Evolutionary conservation across 139 green algal genomes (phyloP).

Genomic region (Trebouxia sp.): DNA sequence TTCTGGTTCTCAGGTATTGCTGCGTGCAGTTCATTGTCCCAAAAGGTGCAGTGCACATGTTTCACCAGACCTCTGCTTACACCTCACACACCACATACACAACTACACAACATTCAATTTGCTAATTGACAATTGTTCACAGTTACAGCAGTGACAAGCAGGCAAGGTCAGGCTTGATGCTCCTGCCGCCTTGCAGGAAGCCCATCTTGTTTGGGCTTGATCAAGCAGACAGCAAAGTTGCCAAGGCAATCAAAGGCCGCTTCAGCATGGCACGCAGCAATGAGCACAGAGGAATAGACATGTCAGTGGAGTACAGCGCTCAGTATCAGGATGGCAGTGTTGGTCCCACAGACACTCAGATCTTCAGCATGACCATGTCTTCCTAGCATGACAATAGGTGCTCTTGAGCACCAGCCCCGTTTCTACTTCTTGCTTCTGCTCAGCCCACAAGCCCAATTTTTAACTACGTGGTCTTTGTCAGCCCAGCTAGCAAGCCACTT

Average conservation of each 20-base stretch:
- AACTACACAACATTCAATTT: too few relatives aligned
- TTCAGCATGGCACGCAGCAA: slow-evolving; percentile 74
- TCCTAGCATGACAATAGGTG: not conserved
- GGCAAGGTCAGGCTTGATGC: too few relatives aligned
- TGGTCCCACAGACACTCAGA: not conserved
- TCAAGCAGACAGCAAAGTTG: not conserved
- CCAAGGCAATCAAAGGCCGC: slow-evolving; percentile 48
- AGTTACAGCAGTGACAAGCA: too few relatives aligned
- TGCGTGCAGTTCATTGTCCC: too few relatives aligned
- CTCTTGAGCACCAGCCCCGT: not conserved
- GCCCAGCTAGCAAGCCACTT: too few relatives aligned
- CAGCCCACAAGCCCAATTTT: too few relatives aligned
- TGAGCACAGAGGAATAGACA: slow-evolving; percentile 76
- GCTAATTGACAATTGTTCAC: too few relatives aligned
- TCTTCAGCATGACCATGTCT: slow-evolving; percentile 26
- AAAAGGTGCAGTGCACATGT: too few relatives aligned
- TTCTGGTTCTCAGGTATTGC: slow-evolving; percentile 71
- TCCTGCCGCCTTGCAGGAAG: not conserved
- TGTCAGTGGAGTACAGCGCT: slow-evolving; percentile 60
- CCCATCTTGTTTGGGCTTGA: not conserved
- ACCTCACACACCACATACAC: too few relatives aligned
- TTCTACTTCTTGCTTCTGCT: too few relatives aligned
- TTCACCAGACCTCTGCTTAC: too few relatives aligned
- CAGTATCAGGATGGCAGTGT: slow-evolving; percentile 33
- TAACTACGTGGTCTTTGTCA: too few relatives aligned